Base-by-base conservation (phyloP, 2,329 filamentous ascomycete species). In the Colletotrichum neosansevieriae region DNA sequence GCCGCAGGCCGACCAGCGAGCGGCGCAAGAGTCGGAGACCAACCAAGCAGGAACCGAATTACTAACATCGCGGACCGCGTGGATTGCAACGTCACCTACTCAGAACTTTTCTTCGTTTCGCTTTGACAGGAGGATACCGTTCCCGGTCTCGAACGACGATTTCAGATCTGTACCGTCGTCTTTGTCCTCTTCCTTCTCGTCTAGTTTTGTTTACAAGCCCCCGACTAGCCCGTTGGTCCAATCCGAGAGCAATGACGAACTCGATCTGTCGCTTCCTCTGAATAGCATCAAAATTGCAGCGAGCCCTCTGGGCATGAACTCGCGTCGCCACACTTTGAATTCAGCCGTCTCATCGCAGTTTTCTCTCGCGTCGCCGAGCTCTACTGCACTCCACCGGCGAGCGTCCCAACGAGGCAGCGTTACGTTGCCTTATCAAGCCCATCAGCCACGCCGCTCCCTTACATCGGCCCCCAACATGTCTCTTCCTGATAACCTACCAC, bases 151-250 rank as follows among this genome's bases (percentile, higher is more conserved):
- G 47, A 71, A 71, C 13, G 78, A 79, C 38, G 79, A 78, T 10
- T 81, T 80, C 60, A 79, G 76, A 51, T 83, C 85, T 0, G 79
- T 83, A 21, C 81, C 85, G 17, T 90, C 91, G 7, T 90, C 89
- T 1, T 75, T 92, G 10, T 91, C 90, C 3, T 94, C 91, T 7
- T 92, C 93, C 1, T 84, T 92, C 13, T 91, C 92, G 0, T 92
- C 90, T 2, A 94, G 89, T 73, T 98, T 97, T 77, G 86, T 92
- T 36, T 92, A 97, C 70, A 92, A 95, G 79, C 89, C 93, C 2
- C 95, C 96, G 0, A 98, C 96, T 2, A 98, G 94, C 74, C 96
- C 96, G 13, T 83, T 99, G 11, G 94, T 97, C 1, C 91, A 98
- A 75, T 94, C 94, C 47, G 89, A 94, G 74, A 97, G 91, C 79